Percentiles rank a stretch among this genome's conserved stretches.
These are phyloP conservation scores for Diaporthe ilicicola DNA, from an alignment of 2,329 filamentous ascomycete species.

Conservation along the genomic window DNA sequence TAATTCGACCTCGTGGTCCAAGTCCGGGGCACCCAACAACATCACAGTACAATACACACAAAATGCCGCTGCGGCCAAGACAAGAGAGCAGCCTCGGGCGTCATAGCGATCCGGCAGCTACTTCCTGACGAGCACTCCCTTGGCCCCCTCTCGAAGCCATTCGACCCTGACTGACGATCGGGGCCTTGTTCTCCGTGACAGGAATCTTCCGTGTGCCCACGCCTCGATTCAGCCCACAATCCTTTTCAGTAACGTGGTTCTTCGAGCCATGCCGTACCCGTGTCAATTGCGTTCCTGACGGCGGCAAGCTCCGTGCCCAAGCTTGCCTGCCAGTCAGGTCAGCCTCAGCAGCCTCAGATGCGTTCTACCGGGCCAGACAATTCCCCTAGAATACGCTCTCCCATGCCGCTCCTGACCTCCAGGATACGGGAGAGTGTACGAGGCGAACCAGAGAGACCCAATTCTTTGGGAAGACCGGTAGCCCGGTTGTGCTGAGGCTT, in stretches of 20 bases:
- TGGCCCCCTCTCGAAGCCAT: not conserved
- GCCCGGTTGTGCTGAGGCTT: not conserved
- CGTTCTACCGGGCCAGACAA: not conserved
- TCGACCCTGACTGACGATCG: not conserved
- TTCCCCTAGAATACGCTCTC: not conserved
- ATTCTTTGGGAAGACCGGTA: not conserved
- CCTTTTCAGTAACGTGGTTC: not conserved
- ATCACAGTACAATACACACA: not conserved
- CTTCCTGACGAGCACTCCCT: not conserved
- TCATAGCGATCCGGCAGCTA: not conserved
- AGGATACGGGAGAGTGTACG: not conserved
- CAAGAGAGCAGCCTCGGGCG: not conserved
- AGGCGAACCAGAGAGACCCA: not conserved
- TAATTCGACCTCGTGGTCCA: slow-evolving; percentile 19
- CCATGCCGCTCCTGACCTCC: not conserved
- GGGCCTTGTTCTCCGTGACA: not conserved
- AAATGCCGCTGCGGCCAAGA: not conserved
- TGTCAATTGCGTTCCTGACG: not conserved
- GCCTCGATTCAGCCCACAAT: not conserved
- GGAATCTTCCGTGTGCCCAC: not conserved
- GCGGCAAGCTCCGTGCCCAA: not conserved
- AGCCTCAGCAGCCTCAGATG: not conserved
- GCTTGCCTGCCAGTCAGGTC: not conserved
- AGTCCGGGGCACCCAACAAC: not conserved
- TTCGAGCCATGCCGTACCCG: not conserved